Evolutionary conservation across 306 rosid genomes (phyloP).

Genomic region (Rosa multiflora): DNA sequence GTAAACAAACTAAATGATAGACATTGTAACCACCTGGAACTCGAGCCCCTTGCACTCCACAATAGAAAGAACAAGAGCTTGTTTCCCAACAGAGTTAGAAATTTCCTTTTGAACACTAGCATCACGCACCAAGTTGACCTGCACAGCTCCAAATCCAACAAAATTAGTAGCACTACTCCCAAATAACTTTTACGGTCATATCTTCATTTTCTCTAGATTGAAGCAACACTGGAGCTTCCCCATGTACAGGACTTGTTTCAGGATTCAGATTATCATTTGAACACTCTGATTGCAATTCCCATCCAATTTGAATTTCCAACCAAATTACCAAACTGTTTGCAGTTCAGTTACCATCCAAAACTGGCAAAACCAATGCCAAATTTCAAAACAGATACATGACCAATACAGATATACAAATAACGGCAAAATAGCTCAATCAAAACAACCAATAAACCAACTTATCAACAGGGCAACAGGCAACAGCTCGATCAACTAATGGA

Average conservation of each 20-base stretch:
- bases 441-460: no score
- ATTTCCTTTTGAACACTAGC: slow-evolving; percentile 46
- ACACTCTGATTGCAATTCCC: no score
- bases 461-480: no score
- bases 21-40: slow-evolving; percentile 54
- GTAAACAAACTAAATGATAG: not conserved
- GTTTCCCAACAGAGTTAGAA: slow-evolving; percentile 45
- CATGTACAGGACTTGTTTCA: slow-evolving; percentile 57
- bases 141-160: slow-evolving; percentile 75
- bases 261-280: slow-evolving; percentile 49
- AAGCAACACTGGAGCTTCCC: slow-evolving; percentile 63
- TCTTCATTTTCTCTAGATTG: slow-evolving; percentile 41
- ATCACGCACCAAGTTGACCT: slow-evolving; percentile 75
- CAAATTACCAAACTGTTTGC: no score
- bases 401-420: no score
- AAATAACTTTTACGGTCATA: slow-evolving; percentile 51
- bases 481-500: no score
- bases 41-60: slow-evolving; percentile 82
- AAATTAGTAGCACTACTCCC: slow-evolving; percentile 44
- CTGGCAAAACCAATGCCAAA: no score
- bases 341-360: no score
- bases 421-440: no score
- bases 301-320: no score
- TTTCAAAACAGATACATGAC: no score
- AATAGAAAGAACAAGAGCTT: slow-evolving; percentile 67